Percentiles rank a stretch among this genome's conserved stretches.
Conservation (phyloP, 2,329 filamentous ascomycete genomes). For the Fusarium camptoceras region DNA sequence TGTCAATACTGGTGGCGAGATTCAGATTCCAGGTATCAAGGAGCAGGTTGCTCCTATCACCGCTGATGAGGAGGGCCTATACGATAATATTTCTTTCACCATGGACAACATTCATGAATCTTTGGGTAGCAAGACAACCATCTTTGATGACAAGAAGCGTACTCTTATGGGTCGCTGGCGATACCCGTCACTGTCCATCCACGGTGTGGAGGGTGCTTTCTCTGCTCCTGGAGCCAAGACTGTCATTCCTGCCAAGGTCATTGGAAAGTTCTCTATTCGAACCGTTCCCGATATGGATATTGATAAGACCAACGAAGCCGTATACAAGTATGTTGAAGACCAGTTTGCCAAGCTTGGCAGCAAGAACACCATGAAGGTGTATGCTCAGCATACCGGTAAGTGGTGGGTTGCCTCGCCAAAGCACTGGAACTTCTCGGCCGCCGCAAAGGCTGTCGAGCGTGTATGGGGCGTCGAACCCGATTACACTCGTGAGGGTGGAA, state of each 20-base stretch:
- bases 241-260: conserved; percentile 97
- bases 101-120: conserved; percentile 97
- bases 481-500: conserved; percentile 94
- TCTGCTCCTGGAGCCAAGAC: conserved; percentile 95
- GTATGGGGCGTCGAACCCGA: conserved; percentile 95
- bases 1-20: conserved; percentile 91
- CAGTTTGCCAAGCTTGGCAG: conserved; percentile 87
- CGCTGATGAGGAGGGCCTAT: conserved; percentile 87
- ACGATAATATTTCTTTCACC: conserved; percentile 89
- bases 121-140: conserved; percentile 87
- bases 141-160: conserved; percentile 87
- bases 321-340: conserved; percentile 85
- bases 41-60: conserved; percentile 93
- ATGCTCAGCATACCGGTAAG: conserved; percentile 89
- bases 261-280: conserved; percentile 97
- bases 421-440: conserved; percentile 98
- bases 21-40: conserved; percentile 91
- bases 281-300: conserved; percentile 98
- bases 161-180: conserved; percentile 98
- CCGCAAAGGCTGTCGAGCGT: conserved; percentile 93
- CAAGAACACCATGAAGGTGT: conserved; percentile 90
- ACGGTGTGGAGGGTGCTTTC: conserved; percentile 96
- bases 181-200: conserved; percentile 91
- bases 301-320: conserved; percentile 84
- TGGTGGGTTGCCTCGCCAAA: conserved; percentile 99